Evolutionary conservation across 2,329 filamentous ascomycete species (phyloP), one percentile per base, ranked within the genome.

Genomic region (Ceratocystis harringtonii): DNA sequence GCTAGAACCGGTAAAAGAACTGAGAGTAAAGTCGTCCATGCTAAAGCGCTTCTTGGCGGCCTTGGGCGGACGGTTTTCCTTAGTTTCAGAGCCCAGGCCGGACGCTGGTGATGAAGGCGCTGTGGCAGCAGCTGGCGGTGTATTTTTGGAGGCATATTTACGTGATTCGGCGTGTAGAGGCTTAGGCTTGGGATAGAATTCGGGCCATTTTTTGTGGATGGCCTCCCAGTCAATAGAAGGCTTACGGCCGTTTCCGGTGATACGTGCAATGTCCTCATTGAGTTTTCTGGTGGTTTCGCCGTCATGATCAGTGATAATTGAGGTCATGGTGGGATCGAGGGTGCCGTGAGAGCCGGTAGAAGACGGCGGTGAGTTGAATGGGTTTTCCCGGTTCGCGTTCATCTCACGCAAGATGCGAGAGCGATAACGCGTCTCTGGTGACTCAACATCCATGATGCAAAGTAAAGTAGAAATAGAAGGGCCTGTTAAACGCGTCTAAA

Each of bases 271-370:
- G 48, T 80, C 76, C 63, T 80, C 77, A 69, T 80, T 77, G 50
- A 81, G 74, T 66, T 75, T 75, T 66, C 79, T 78, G 50, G 80
- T 82, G 36, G 80, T 81, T 71, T 83, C 81, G 72, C 77, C 79
- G 67, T 81, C 79, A 45, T 78, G 79, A 66, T 78, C 77, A 65
- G 79, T 78, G 68, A 81, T 80, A 70, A 83, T 74, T 52, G 80
- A 79, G 45, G 80, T 81, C 63, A 78, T 71, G 58, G 80, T 83
- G 64, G 79, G 77, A 70, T 79, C 81, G 68, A 83, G 76, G 68
- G 80, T 81, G 71, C 81, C 80, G 73, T 82, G 80, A 63, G 79
- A 81, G 65, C 80, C 81, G 36, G 81, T 83, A 5, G 81, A 83
- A 5, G 81, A 82, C 22, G 81, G 80, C 4, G 81, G 81, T 22